phyloP scores from a whole-genome alignment of 78 protist genomes.

The Dictyostelium citrinum region DNA sequence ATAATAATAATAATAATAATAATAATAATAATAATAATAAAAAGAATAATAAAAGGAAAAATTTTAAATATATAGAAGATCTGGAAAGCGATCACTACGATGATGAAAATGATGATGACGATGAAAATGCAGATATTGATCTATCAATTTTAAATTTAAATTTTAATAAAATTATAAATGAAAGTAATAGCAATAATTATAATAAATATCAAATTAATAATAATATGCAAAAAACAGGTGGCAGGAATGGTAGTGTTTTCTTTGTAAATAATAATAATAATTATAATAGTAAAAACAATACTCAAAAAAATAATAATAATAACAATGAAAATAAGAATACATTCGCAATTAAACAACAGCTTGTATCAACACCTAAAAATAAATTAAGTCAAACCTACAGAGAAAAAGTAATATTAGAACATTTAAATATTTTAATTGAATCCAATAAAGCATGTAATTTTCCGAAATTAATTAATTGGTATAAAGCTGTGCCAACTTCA shows the following conservation, averaged over 20 bases:
- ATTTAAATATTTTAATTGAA: neutral
- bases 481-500: constrained; percentile 18
- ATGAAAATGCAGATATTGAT: neutral
- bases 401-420: constrained; percentile 22
- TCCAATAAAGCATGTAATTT: constrained; percentile 36
- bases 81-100: neutral
- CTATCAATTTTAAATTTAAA: constrained; percentile 12
- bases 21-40: neutral
- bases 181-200: neutral
- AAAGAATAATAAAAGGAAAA: neutral
- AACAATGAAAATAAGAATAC: neutral
- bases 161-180: neutral
- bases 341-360: constrained; percentile 53
- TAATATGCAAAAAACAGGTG: neutral
- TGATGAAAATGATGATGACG: neutral
- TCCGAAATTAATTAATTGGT: constrained; percentile 21
- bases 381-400: constrained; percentile 22
- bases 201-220: constrained; percentile 23
- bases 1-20: neutral
- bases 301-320: neutral
- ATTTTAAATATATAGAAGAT: neutral
- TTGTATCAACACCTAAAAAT: constrained; percentile 45
- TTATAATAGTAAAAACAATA: neutral
- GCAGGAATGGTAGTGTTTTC: constrained; percentile 47
- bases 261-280: neutral